phyloP scores from a whole-genome alignment of 345 rosid species.

The Euphorbia tirucalli region DNA sequence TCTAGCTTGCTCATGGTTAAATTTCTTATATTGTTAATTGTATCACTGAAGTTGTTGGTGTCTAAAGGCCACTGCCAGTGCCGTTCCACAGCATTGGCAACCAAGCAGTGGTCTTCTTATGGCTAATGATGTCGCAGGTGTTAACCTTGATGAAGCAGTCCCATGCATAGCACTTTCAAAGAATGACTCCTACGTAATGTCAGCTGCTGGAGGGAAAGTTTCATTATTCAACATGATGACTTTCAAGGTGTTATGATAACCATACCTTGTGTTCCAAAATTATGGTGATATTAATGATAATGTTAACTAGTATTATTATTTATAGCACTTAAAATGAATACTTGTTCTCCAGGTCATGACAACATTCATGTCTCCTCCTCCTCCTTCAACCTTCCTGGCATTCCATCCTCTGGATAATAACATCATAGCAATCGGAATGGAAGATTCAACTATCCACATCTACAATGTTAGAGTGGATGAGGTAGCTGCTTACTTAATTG shows the following conservation, averaged over 20 bases:
- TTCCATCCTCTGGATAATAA: conserved; percentile 88
- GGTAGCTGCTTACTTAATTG: conserved; percentile 37
- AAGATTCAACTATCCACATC: conserved; percentile 80
- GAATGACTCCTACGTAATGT: conserved; percentile 88
- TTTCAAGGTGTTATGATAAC: conserved; percentile 50
- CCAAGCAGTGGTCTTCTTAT: conserved; percentile 91
- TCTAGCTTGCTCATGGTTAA: not conserved
- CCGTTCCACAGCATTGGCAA: conserved; percentile 83
- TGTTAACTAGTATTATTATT: not conserved
- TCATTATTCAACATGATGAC: conserved; percentile 93
- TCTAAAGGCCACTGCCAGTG: conserved; percentile 69
- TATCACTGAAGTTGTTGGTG: conserved; percentile 22
- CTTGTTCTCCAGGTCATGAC: conserved; percentile 68
- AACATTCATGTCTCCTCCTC: conserved; percentile 81
- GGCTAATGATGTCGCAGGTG: conserved; percentile 73
- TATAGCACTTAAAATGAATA: not conserved
- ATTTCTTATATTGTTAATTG: conserved; percentile 3
- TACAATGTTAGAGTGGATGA: conserved; percentile 80
- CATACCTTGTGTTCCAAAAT: not conserved
- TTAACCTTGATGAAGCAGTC: conserved; percentile 71
- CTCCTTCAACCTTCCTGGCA: conserved; percentile 81
- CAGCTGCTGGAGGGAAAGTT: conserved; percentile 88
- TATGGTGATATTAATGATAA: not conserved
- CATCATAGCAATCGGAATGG: conserved; percentile 87
- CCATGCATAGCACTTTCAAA: conserved; percentile 95